Percentiles rank a stretch among this genome's conserved stretches.
Evolutionary conservation across 306 rosid species (phyloP).

Genomic region (Fragaria ananassa): DNA sequence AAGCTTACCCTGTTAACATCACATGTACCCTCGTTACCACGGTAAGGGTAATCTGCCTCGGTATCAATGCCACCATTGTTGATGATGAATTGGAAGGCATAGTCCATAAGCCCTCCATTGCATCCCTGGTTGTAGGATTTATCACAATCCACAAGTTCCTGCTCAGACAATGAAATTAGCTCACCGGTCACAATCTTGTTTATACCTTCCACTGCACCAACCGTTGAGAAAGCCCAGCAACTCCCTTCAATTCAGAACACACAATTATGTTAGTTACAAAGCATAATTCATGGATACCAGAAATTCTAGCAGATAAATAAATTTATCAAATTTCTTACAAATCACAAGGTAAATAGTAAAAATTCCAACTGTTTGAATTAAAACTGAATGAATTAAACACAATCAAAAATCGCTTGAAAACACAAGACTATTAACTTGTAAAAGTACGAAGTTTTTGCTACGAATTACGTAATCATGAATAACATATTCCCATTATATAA

Average conservation of each 20-base stretch:
- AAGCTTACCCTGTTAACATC: constrained; percentile 57
- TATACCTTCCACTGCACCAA: constrained; percentile 83
- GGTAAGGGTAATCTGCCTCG: constrained; percentile 68
- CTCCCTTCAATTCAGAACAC: constrained; percentile 61
- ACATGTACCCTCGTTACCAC: constrained; percentile 56
- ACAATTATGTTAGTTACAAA: background rate
- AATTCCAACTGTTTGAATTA: background rate
- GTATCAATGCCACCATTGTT: constrained; percentile 69
- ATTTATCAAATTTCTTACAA: background rate
- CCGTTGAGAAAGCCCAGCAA: constrained; percentile 91
- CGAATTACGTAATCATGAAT: background rate
- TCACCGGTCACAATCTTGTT: constrained; percentile 70
- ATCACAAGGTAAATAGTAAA: background rate
- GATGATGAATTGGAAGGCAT: constrained; percentile 65
- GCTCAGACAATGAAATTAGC: constrained; percentile 63
- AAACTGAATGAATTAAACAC: background rate
- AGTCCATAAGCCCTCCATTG: constrained; percentile 94
- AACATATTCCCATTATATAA: background rate
- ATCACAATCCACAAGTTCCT: constrained; percentile 90
- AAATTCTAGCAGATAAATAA: background rate
- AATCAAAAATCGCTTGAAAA: background rate
- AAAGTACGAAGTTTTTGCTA: background rate
- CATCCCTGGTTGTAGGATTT: constrained; percentile 70
- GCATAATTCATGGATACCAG: background rate
- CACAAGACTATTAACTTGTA: background rate